Conservation (phyloP, 495 filamentous ascomycete species). For the Hyaloscypha hepaticicola region DNA sequence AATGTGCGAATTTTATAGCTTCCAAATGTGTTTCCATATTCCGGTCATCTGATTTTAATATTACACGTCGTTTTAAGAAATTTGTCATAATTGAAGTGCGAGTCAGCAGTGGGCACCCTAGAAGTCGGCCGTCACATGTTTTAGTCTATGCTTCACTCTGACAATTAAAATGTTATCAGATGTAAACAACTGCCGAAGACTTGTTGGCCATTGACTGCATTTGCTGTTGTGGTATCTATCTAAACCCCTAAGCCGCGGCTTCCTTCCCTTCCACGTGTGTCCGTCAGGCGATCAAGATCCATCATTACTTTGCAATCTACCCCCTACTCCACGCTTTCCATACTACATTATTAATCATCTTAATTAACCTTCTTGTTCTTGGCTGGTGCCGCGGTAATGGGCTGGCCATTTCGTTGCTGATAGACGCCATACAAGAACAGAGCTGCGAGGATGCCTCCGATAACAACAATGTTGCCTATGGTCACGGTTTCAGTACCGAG, state of each 20-base stretch:
- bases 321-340: not conserved
- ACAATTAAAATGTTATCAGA: not conserved
- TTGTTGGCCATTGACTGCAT: not conserved
- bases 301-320: not conserved
- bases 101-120: not conserved
- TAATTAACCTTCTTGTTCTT: constrained; percentile 23
- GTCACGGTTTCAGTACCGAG: not conserved
- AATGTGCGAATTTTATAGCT: not conserved
- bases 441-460: constrained; percentile 45
- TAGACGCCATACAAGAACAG: constrained; percentile 45
- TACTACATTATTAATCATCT: not conserved
- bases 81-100: no score
- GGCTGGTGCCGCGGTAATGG: constrained; percentile 8
- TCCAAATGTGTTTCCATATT: not conserved
- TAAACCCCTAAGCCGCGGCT: not conserved
- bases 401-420: constrained; percentile 36
- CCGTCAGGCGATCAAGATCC: not conserved
- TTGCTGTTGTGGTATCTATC: constrained; percentile 4
- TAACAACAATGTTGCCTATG: constrained; percentile 50
- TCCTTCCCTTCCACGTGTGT: not conserved
- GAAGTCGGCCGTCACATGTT: not conserved
- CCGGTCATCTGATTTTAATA: no score
- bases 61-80: no score
- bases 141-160: not conserved
- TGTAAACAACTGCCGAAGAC: not conserved